Percentiles rank a stretch among this genome's conserved stretches.
Evolutionary conservation across 2,329 filamentous ascomycete species (phyloP).

Genomic region (Trichoderma lentiforme): DNA sequence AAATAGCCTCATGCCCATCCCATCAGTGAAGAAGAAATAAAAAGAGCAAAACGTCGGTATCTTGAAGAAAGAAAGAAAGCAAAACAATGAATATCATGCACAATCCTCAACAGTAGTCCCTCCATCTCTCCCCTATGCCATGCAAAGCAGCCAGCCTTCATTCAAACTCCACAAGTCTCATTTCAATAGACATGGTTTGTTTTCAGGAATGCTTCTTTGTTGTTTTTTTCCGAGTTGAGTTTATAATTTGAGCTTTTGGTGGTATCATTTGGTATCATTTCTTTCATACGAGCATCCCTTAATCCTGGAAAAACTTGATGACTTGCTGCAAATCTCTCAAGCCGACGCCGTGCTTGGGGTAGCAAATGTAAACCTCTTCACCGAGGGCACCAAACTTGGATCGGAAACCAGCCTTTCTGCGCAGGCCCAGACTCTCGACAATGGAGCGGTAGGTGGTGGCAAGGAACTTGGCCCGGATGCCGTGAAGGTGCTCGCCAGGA

Average conservation of each 20-base stretch:
- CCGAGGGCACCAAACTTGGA: conserved; percentile 85
- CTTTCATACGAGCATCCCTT: not conserved
- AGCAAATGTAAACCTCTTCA: conserved; percentile 85
- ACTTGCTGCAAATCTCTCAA: conserved; percentile 80
- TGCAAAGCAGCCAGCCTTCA: not conserved
- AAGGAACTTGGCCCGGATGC: conserved; percentile 75
- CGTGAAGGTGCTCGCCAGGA: conserved; percentile 77
- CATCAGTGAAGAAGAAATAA: conserved; percentile 1
- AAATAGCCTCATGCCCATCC: not conserved
- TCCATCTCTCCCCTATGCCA: not conserved
- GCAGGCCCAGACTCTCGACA: conserved; percentile 76
- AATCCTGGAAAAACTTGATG: conserved; percentile 84
- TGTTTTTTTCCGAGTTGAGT: not conserved
- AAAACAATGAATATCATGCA: not conserved
- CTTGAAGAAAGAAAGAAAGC: not conserved
- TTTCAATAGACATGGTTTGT: not conserved
- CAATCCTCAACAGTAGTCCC: not conserved
- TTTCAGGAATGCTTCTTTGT: not conserved
- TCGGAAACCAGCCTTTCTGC: conserved; percentile 82
- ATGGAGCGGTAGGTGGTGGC: conserved; percentile 79
- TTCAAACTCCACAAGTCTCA: not conserved
- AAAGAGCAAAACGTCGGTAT: conserved; percentile 1
- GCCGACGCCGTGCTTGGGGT: conserved; percentile 80
- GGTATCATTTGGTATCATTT: conserved; percentile 2
- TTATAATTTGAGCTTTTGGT: not conserved